Evolutionary conservation across 192 early-diverging fungal species (phyloP).

Genomic region (Borealophlyctis nickersoniae): DNA sequence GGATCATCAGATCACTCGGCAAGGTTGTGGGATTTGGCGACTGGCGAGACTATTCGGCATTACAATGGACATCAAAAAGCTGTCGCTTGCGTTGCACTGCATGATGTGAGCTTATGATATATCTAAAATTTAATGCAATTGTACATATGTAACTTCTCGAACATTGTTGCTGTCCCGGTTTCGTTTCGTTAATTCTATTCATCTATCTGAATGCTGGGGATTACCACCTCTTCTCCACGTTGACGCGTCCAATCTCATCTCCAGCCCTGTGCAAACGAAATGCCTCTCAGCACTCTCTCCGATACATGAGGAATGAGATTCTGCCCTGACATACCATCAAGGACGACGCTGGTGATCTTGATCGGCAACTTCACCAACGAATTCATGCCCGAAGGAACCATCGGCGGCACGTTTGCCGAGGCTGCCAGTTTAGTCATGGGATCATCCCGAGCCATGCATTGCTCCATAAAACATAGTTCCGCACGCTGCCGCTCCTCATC

Average conservation of each 20-base stretch:
- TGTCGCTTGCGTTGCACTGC: constrained; percentile 80
- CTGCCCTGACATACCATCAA: constrained; percentile 49
- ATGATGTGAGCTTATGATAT: constrained; percentile 55
- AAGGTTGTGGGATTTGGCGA: constrained; percentile 73
- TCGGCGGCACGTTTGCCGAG: too few relatives aligned
- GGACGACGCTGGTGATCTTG: constrained; percentile 53
- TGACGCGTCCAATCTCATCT: constrained; percentile 47
- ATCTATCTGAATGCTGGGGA: too few relatives aligned
- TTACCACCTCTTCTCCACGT: too few relatives aligned
- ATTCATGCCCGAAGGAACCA: not conserved
- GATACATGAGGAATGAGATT: too few relatives aligned
- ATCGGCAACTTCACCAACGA: constrained; percentile 42
- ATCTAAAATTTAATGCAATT: too few relatives aligned
- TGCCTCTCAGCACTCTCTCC: not conserved
- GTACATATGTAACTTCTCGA: too few relatives aligned
- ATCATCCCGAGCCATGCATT: constrained; percentile 38
- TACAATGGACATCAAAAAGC: constrained; percentile 91
- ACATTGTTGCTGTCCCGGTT: too few relatives aligned
- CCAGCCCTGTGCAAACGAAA: constrained; percentile 38
- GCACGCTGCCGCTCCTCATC: constrained; percentile 53
- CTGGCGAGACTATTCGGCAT: constrained; percentile 76
- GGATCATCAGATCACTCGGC: constrained; percentile 84
- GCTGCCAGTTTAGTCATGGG: constrained; percentile 24
- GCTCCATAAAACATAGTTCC: constrained; percentile 49
- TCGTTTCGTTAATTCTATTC: too few relatives aligned